These are phyloP conservation scores for Tilletia horrida DNA, from an alignment of 1,284 basidiomycete species.

Conservation along the genomic window DNA sequence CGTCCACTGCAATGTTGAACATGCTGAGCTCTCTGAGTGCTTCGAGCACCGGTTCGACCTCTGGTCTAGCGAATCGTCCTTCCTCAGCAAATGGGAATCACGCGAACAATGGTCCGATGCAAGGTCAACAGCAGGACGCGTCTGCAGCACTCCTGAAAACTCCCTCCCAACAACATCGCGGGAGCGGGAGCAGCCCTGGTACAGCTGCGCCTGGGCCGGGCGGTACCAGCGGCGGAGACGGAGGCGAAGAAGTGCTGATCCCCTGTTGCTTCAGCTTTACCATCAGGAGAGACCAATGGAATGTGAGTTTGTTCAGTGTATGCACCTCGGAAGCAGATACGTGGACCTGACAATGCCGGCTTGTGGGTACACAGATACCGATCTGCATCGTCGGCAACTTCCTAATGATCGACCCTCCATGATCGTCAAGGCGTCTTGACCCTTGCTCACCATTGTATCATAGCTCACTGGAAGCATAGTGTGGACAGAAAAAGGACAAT, in stretches of 20 bases:
- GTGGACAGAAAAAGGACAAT: no score
- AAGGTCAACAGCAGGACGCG: no score
- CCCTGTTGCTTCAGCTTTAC: conserved; percentile 95
- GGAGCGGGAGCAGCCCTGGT: neutral
- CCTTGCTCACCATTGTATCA: no score
- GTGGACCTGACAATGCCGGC: neutral
- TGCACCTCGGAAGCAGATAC: neutral
- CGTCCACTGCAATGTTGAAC: no score
- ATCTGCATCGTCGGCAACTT: conserved; percentile 17
- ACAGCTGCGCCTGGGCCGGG: neutral
- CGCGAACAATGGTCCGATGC: no score
- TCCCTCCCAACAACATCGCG: no score
- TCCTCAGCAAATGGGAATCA: no score
- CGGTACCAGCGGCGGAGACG: conserved; percentile 30
- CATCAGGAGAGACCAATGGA: conserved; percentile 70
- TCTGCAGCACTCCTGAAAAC: no score
- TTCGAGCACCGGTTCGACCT: no score
- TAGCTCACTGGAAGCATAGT: no score
- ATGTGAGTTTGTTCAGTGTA: conserved; percentile 27
- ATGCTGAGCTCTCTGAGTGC: no score
- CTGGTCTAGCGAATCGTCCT: no score
- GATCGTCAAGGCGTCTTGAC: neutral
- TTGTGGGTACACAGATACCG: neutral
- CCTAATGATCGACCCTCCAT: conserved; percentile 15
- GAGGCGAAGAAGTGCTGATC: conserved; percentile 68